Conservation (phyloP, 2,329 filamentous ascomycete species). For the Ceratocystis alfenasii region DNA sequence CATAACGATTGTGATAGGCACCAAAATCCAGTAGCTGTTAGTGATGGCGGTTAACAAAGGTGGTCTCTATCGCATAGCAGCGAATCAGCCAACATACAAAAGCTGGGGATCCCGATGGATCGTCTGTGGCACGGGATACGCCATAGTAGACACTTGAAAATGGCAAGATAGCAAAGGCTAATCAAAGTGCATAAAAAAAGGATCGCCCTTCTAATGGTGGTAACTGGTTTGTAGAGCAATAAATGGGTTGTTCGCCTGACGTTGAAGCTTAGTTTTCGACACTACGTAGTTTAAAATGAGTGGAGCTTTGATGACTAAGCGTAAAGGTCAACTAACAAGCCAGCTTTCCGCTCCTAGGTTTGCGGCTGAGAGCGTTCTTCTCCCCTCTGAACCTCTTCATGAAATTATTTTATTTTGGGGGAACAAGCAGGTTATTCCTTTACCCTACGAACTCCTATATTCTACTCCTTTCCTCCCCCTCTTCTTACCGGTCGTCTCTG, state of each 20-base stretch:
- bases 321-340: constrained; percentile 17
- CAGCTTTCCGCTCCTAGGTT: constrained; percentile 17
- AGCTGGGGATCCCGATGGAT: constrained; percentile 97
- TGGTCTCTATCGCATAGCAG: constrained; percentile 11
- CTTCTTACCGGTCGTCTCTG: neutral
- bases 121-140: constrained; percentile 48
- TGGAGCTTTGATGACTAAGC: constrained; percentile 17
- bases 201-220: neutral
- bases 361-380: neutral
- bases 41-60: constrained; percentile 25
- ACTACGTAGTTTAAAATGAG: neutral
- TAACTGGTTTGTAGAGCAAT: neutral
- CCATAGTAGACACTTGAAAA: neutral
- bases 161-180: neutral
- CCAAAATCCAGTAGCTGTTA: constrained; percentile 90
- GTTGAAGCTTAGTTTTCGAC: constrained; percentile 6
- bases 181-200: no score
- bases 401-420: neutral
- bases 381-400: neutral
- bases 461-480: neutral
- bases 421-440: neutral
- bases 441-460: neutral
- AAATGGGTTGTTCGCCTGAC: neutral
- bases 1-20: constrained; percentile 97
- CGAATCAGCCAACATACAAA: constrained; percentile 52